A percentile compares a stretch with the other conserved stretches of the same genome.
Conservation (phyloP, 2,329 filamentous ascomycete genomes). For the Monosporascus sp. region DNA sequence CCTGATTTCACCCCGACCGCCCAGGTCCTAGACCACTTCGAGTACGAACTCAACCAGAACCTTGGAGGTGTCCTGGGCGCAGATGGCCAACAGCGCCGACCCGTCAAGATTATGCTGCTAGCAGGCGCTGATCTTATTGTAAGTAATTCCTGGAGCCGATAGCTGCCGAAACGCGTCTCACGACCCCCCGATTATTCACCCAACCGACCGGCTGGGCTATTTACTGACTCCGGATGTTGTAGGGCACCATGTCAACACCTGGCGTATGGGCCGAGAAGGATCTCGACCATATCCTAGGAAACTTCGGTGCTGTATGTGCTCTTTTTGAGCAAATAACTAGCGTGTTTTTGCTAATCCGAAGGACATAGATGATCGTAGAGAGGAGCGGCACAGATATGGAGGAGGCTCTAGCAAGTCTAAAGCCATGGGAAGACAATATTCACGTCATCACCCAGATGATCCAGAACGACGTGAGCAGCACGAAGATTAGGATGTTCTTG, state of each 20-base stretch:
- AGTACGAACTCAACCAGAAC: constrained; percentile 80
- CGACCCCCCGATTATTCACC: too few species aligned
- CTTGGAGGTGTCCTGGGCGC: constrained; percentile 66
- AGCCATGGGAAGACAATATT: constrained; percentile 79
- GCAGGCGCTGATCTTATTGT: constrained; percentile 71
- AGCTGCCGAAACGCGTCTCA: too few species aligned
- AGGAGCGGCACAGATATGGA: constrained; percentile 84
- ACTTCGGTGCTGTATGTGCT: constrained; percentile 62
- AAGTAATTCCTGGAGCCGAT: too few species aligned
- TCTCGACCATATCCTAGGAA: constrained; percentile 79
- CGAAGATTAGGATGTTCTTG: constrained; percentile 75
- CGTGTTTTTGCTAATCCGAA: neutral
- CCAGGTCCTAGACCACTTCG: constrained; percentile 84
- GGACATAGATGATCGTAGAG: constrained; percentile 63
- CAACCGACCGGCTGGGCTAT: too few species aligned
- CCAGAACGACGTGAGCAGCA: constrained; percentile 77
- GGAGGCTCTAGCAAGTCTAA: constrained; percentile 75
- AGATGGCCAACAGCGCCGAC: constrained; percentile 59
- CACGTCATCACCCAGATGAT: constrained; percentile 86
- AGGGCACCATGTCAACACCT: constrained; percentile 62
- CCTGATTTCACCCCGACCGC: constrained; percentile 84
- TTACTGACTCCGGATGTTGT: too few species aligned
- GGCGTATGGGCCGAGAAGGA: constrained; percentile 81
- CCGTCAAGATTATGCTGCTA: constrained; percentile 71
- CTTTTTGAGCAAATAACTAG: neutral